Conservation (phyloP, 164 flowering plant species). For the Aristolochia californica region DNA sequence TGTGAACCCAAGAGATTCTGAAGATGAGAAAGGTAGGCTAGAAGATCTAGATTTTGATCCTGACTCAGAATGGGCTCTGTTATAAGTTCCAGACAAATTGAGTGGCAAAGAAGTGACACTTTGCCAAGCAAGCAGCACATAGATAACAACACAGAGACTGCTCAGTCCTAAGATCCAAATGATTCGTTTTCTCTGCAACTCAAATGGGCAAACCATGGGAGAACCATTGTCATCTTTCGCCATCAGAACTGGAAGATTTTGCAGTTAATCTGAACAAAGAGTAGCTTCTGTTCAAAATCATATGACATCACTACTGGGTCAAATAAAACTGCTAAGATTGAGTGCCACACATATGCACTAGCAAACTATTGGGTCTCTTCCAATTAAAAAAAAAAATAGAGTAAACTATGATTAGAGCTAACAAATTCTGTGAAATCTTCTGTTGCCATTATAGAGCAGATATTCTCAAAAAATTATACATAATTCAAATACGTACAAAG, state of each 20-base stretch:
- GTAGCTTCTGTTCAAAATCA: too few species aligned
- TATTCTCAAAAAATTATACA: too few species aligned
- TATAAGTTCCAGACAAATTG: constrained; percentile 26
- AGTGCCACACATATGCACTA: too few species aligned
- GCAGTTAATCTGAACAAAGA: too few species aligned
- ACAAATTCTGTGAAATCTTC: too few species aligned
- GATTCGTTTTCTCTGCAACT: constrained; percentile 52
- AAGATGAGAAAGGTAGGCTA: constrained; percentile 7
- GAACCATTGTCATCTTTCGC: constrained; percentile 69
- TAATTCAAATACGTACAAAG: too few species aligned
- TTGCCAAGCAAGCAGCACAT: constrained; percentile 77
- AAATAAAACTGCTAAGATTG: too few species aligned
- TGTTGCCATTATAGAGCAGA: too few species aligned
- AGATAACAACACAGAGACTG: constrained; percentile 68
- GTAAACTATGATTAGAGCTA: too few species aligned
- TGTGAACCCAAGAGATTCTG: constrained; percentile 45
- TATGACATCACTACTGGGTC: too few species aligned
- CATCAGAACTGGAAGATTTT: constrained; percentile 28
- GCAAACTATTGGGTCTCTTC: too few species aligned
- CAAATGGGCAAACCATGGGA: constrained; percentile 61
- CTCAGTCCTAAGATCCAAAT: constrained; percentile 66
- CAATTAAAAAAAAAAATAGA: too few species aligned
- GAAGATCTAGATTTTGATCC: constrained; percentile 1
- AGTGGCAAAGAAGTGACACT: constrained; percentile 19
- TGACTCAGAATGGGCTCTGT: constrained; percentile 23